These are phyloP conservation scores for Aegilops tauschii DNA, from an alignment of 176 grass and related monocot genomes.

Conservation along the genomic window DNA sequence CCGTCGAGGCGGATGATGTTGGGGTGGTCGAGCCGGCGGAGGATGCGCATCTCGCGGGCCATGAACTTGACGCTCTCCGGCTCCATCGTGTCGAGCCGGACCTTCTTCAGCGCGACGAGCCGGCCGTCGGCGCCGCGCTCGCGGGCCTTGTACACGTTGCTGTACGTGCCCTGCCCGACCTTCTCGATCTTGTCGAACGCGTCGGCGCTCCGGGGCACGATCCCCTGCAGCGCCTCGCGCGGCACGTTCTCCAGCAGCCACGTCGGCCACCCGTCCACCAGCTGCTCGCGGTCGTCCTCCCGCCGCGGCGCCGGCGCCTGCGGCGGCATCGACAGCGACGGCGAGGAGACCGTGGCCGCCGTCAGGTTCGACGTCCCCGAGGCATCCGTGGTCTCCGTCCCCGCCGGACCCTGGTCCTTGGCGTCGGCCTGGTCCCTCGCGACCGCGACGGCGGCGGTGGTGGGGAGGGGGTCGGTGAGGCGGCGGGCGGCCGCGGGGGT, in stretches of 20 bases:
- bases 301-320: not conserved
- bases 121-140: conserved; percentile 53
- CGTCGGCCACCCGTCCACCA: conserved; percentile 65
- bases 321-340: not conserved
- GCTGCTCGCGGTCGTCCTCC: conserved; percentile 29
- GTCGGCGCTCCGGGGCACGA: conserved; percentile 58
- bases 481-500: not conserved
- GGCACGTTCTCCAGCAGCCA: conserved; percentile 59
- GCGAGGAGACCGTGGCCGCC: not conserved
- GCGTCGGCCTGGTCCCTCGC: not conserved
- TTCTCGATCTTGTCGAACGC: conserved; percentile 72
- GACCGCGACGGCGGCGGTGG: not conserved
- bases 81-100: conserved; percentile 63
- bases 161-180: conserved; percentile 79
- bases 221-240: conserved; percentile 43
- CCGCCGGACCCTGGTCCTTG: not conserved
- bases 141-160: conserved; percentile 72
- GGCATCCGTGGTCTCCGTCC: not conserved
- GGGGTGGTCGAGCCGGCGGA: conserved; percentile 60
- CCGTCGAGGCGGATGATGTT: conserved; percentile 66
- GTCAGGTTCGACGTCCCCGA: too few species aligned
- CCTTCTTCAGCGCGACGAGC: conserved; percentile 67
- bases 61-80: conserved; percentile 62
- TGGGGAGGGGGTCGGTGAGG: conserved; percentile 24
- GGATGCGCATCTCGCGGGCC: conserved; percentile 54